A percentile compares a stretch with the other conserved stretches of the same genome.
Evolutionary conservation across 768 basidiomycete species (phyloP).

Genomic region (Serendipita indica): DNA sequence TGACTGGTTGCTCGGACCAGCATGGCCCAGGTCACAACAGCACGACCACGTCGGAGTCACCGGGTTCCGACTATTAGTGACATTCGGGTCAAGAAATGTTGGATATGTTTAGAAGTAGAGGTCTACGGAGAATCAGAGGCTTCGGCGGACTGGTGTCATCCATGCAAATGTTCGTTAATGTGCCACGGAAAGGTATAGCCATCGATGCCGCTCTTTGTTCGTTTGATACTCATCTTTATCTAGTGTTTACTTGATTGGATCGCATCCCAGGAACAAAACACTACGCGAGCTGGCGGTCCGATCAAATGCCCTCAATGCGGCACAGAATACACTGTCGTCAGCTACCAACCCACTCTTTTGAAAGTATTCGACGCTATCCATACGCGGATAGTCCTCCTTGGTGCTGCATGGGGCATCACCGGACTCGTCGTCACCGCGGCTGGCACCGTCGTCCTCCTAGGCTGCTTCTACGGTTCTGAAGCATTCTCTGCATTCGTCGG

Average conservation of each 20-base stretch:
- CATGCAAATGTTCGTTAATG: conserved; percentile 7
- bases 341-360: background rate
- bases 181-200: conserved; percentile 1
- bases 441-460: background rate
- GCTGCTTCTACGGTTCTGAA: background rate
- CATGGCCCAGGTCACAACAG: background rate
- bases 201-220: no score
- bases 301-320: conserved; percentile 7
- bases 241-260: conserved; percentile 5
- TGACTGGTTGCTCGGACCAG: background rate
- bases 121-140: background rate
- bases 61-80: background rate
- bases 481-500: background rate
- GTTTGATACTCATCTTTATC: background rate
- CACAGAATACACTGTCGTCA: conserved; percentile 2
- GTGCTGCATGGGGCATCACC: background rate
- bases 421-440: background rate
- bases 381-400: background rate
- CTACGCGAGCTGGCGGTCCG: background rate
- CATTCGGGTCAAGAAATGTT: conserved; percentile 6
- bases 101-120: conserved; percentile 9
- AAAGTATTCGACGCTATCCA: background rate
- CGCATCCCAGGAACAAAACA: background rate
- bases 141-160: conserved; percentile 6
- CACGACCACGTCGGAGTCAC: background rate